Evolutionary conservation across 371 early-diverging fungal species (phyloP), one percentile per base, ranked within the genome.

Genomic region (Apophysomyces trapeziformis): DNA sequence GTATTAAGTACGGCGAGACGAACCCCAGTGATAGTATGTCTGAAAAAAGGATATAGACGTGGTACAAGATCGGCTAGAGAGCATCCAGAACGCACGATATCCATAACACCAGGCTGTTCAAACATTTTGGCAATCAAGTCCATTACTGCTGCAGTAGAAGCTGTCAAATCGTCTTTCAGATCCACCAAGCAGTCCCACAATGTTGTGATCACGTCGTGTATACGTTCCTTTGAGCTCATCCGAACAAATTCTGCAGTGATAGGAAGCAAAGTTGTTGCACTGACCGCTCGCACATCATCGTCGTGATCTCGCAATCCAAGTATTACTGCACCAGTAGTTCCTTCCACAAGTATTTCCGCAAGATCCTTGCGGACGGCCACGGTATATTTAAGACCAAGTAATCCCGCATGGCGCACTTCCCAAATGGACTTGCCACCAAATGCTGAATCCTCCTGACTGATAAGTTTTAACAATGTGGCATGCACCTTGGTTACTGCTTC

Each of bases 401-500:
- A 75, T n/a, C 95, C 98, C 7, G 96, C 93, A 73, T 97, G 96
- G 32, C 96, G 86, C 14, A 94, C 92, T 68, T 96, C 95, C 99
- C 99, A 99, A 32, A 92, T 86, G 63, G 87, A 78, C 65, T 79
- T 57, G 44, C 75, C 67, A 50, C 69, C 64, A 71, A 80, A 80
- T 1, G 76, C 68, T 18, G 84, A 75, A 38, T 82, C 85, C 38
- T 74, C 70, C 74, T 91, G 91, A 50, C 79, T 79, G 21, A 91
- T 86, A 26, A 90, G 71, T 37, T 84, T 76, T 61, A 90, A 69
- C n/a, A 90, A 66, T 8, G 83, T 79, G 6, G 75, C 69, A 37
- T 87, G 85, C 0, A 89, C 89, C 59, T 83, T 81, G 35, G 74
- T 64, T 0, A 89, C 89, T 12, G 78, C 76, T 38, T 76, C 73